These are phyloP conservation scores for Candida morakotiae DNA, from an alignment of 805 yeast species.

Conservation along the genomic window DNA sequence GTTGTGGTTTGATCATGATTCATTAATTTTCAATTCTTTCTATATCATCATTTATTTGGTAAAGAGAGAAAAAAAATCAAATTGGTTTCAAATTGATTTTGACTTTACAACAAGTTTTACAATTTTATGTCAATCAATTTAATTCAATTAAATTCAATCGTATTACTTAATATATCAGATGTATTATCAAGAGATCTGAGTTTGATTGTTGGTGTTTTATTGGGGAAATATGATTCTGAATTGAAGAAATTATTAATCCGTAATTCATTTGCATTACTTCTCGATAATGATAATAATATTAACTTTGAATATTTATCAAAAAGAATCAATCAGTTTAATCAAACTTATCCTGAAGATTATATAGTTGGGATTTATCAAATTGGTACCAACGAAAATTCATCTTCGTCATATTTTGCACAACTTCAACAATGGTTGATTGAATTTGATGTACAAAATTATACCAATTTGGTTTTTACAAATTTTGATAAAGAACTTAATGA, in stretches of 20 bases:
- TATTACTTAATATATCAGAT: slow-evolving; percentile 28
- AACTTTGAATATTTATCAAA: slow-evolving; percentile 22
- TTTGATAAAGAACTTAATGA: slow-evolving; percentile 4
- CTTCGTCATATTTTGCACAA: slow-evolving; percentile 10
- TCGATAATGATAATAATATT: slow-evolving; percentile 9
- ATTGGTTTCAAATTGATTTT: not conserved
- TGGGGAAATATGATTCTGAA: slow-evolving; percentile 21
- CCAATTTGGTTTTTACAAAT: slow-evolving; percentile 3
- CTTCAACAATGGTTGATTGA: slow-evolving; percentile 6
- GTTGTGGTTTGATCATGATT: too few species aligned
- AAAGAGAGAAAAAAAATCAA: not conserved
- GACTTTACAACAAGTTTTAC: too few species aligned
- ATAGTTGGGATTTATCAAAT: slow-evolving; percentile 30
- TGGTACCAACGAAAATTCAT: slow-evolving; percentile 2
- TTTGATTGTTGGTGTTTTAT: slow-evolving; percentile 22
- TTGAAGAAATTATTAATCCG: slow-evolving; percentile 11
- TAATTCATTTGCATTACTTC: slow-evolving; percentile 27
- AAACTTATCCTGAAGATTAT: slow-evolving; percentile 22
- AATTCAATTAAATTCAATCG: slow-evolving; percentile 20
- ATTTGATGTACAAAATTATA: slow-evolving; percentile 1
- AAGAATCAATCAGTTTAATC: slow-evolving; percentile 23
- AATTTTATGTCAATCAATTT: slow-evolving; percentile 1
- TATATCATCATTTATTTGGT: not conserved
- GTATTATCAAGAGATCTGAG: slow-evolving; percentile 18
- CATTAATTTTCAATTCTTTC: too few species aligned